Evolutionary conservation across 371 early-diverging fungal species (phyloP), one percentile per base, ranked within the genome.

Genomic region (Batkoa obscura): DNA sequence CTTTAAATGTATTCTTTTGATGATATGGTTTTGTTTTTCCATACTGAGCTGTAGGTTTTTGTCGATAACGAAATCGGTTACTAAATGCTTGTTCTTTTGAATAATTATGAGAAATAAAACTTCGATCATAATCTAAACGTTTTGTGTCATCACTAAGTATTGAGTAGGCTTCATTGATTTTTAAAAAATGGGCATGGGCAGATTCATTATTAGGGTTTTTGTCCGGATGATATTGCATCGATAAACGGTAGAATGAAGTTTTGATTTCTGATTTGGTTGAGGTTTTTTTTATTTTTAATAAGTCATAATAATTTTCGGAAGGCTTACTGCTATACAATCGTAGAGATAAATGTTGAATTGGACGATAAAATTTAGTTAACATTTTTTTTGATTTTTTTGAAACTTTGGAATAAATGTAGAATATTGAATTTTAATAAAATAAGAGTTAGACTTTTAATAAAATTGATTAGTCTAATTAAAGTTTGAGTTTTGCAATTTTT

Each of bases 151-250:
- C 75, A 36, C 80, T 73, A 12, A 94, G 71, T 0, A 80, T 64
- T 2, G 84, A 80, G 72, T 94, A 90, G 0, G 94, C 90, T 63
- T 91, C 87, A 60, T 75, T 85, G 55, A 90, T 78, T 51, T 80
- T 68, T 10, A 90, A 62, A 61, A 94, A 94, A 55, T 68, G 66
- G 4, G 64, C 48, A 57, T 83, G 80, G 1, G 80, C 80, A 37
- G 68, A 69, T 23, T 80, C 73, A 59, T 83, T 73, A 1, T 76
- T 74, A 1, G 73, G 79, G 64, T 84, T 88, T 41, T 74, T 67
- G 62, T 93, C 94, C 0, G 94, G 94, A 62, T 90, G 91, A 72
- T 83, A 87, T 58, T 76, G 66, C 71, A 86, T 86, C 13, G 88
- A 87, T 33, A 87, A 68, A 55, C 78, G 70, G 68, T 90, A 90